Evolutionary conservation across 257 asterid species (phyloP), one percentile per base, ranked within the genome.

Genomic region (Plantago major): DNA sequence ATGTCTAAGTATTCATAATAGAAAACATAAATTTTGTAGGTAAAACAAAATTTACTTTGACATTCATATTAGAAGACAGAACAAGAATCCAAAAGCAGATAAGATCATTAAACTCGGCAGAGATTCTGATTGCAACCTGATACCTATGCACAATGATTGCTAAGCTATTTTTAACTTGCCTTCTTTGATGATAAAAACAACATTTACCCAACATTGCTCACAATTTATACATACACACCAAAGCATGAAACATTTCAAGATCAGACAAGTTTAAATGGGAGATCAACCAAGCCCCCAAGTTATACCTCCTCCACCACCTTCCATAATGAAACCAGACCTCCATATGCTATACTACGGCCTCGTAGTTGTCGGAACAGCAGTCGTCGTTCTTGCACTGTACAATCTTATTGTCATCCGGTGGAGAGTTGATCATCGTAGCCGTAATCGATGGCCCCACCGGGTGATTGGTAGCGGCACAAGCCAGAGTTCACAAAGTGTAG

Each of bases 311-410:
- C 49, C 67, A 26, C 42, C 67, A 17, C 67, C 77, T 1, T 33
- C 68, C 0, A n/a, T 58, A 30, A 15, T 55, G 30, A 62, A 37
- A 54, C 70, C 82, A 17, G 74, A 64, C 79, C 17, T 73, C 6
- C 62, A 66, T 15, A 64, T 79, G 89, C 47, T 77, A 14, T 82
- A 80, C 78, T 82, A 82, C 64, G 76, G 84, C 63, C 70, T 82
- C 40, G 67, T 76, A 17, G 78, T 75, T 26, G 42, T 82, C n/a
- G 86, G 77, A 12, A 75, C 80, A 11, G 78, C 78, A 4, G 68
- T 62, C 3, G 11, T 80, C 49, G 51, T 82, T 15, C 78, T 82
- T 12, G 70, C 65, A 7, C 64, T 82, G 42, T 82, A 79, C 70
- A 75, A 82, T 13, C 60, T 79, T 74, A 7, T 77, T 73, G 10